Evolutionary conservation across 768 basidiomycete genomes (phyloP).

Genomic region (Mrakia hoshinonis): DNA sequence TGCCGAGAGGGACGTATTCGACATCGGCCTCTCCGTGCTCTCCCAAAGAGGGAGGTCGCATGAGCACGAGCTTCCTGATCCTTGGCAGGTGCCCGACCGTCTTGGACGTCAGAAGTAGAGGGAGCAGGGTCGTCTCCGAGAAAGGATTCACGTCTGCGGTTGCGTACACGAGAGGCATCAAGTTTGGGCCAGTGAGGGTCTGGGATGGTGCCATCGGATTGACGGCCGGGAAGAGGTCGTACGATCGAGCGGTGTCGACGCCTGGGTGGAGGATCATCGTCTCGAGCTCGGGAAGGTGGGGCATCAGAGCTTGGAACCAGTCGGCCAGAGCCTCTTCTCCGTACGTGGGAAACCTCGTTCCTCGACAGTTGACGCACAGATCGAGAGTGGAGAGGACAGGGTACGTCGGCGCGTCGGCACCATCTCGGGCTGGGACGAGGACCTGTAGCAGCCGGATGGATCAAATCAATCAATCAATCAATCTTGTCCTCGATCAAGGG

Average conservation of each 20-base stretch:
- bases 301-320: too few relatives aligned
- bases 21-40: background rate
- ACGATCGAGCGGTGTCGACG: too few relatives aligned
- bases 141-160: background rate
- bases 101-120: background rate
- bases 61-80: background rate
- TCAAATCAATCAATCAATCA: background rate
- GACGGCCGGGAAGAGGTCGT: too few relatives aligned
- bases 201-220: background rate
- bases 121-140: conserved; percentile 1
- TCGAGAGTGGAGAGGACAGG: background rate
- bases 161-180: background rate
- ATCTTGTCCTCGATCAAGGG: background rate
- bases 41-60: background rate
- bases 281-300: too few relatives aligned
- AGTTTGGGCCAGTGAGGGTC: background rate
- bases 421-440: background rate
- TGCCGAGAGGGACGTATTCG: background rate
- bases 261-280: too few relatives aligned
- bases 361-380: background rate
- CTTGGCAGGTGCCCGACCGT: background rate
- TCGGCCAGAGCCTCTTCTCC: too few relatives aligned
- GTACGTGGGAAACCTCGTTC: background rate
- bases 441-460: background rate
- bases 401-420: background rate